A percentile compares a stretch with the other conserved stretches of the same genome.
These are phyloP conservation scores for Musa balbisiana DNA, from an alignment of 202 grass and related monocot species.

Conservation along the genomic window DNA sequence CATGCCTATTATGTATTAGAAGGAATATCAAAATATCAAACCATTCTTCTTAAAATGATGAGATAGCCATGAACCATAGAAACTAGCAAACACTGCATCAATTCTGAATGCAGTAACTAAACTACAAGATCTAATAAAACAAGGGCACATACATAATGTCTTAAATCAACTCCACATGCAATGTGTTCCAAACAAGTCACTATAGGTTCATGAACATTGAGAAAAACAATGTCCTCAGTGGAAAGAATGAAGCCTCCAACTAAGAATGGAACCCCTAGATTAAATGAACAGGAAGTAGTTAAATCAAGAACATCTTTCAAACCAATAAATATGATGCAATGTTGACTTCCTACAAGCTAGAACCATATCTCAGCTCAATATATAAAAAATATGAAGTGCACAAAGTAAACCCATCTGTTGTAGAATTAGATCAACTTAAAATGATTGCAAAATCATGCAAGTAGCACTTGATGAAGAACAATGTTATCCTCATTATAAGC, in stretches of 20 bases:
- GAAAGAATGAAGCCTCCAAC: neutral
- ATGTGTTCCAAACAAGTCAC: too few relatives aligned
- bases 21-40: neutral
- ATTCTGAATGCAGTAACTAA: too few relatives aligned
- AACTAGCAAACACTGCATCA: neutral
- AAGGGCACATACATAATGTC: too few relatives aligned
- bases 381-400: neutral
- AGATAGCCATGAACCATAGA: neutral
- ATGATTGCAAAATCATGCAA: neutral
- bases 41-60: neutral
- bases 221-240: too few relatives aligned
- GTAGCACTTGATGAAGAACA: neutral
- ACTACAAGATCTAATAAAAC: too few relatives aligned
- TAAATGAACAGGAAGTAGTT: neutral
- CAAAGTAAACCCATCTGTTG: too few relatives aligned
- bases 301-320: neutral
- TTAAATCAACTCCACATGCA: too few relatives aligned
- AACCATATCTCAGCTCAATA: neutral
- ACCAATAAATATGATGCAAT: neutral
- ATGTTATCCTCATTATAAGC: conserved; percentile 8
- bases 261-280: neutral
- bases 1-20: neutral
- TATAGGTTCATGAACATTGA: too few relatives aligned
- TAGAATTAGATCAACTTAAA: neutral
- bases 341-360: neutral